phyloP scores from a whole-genome alignment of 2,329 filamentous ascomycete genomes.

The Talaromyces funiculosus region DNA sequence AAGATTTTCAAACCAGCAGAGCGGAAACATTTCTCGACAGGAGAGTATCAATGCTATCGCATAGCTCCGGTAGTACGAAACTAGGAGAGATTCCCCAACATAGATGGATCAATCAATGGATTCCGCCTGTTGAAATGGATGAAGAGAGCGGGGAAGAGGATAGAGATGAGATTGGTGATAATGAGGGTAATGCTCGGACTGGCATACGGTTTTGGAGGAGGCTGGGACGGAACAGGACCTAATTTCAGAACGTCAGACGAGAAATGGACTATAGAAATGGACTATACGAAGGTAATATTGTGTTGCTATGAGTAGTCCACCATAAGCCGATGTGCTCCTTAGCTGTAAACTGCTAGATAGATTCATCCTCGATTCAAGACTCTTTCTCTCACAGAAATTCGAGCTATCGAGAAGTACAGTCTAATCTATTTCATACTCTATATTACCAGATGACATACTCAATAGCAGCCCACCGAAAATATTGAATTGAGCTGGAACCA shows the following conservation, averaged over 20 bases:
- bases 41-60: slow-evolving; percentile 11
- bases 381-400: no score
- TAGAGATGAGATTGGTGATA: not conserved
- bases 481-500: not conserved
- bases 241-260: no score
- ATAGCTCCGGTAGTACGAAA: slow-evolving; percentile 13
- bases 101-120: slow-evolving; percentile 11
- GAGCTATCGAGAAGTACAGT: no score
- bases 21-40: not conserved
- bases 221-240: not conserved
- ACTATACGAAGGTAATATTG: no score
- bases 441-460: no score
- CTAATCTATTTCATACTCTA: no score
- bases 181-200: not conserved
- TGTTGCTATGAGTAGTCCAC: no score
- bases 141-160: not conserved
- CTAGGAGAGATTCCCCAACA: slow-evolving; percentile 13
- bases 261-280: no score
- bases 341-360: no score
- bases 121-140: slow-evolving; percentile 5
- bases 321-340: no score
- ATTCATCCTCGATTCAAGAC: no score
- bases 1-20: not conserved
- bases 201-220: slow-evolving; percentile 6
- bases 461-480: no score